Evolutionary conservation across 768 basidiomycete species (phyloP).

Genomic region (Erythrobasidium yunnanense): DNA sequence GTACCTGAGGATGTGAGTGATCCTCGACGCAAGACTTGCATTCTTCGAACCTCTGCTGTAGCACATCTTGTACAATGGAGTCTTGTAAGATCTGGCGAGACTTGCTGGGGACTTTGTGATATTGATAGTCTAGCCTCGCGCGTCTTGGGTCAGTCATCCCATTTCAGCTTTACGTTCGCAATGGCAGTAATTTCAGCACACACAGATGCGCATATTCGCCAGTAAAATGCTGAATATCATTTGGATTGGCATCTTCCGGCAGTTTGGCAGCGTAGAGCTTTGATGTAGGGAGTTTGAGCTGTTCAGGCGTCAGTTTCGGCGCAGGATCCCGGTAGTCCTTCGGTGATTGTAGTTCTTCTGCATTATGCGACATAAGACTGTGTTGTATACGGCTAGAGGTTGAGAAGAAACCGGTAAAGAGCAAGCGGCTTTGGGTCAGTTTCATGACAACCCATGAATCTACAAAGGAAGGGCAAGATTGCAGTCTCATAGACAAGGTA

Average conservation of each 20-base stretch:
- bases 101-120: constrained; percentile 34
- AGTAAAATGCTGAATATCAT: constrained; percentile 1
- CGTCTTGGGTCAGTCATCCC: neutral
- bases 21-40: constrained; percentile 14
- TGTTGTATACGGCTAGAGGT: no score
- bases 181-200: no score
- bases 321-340: constrained; percentile 17
- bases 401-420: no score
- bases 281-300: constrained; percentile 32
- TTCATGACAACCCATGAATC: no score
- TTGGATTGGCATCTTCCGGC: constrained; percentile 1
- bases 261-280: constrained; percentile 34
- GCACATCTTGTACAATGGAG: constrained; percentile 32
- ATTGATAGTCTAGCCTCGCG: constrained; percentile 34
- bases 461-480: no score
- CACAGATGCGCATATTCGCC: constrained; percentile 24
- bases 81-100: constrained; percentile 36
- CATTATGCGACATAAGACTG: no score
- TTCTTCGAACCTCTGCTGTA: constrained; percentile 18
- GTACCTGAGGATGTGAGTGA: constrained; percentile 29
- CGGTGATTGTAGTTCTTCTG: neutral
- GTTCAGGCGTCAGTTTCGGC: constrained; percentile 24
- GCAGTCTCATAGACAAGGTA: no score
- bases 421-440: no score
- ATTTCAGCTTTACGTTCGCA: no score